Evolutionary conservation across 169 alveolate species (phyloP).

Genomic region (Cyclospora cayetanensis): DNA sequence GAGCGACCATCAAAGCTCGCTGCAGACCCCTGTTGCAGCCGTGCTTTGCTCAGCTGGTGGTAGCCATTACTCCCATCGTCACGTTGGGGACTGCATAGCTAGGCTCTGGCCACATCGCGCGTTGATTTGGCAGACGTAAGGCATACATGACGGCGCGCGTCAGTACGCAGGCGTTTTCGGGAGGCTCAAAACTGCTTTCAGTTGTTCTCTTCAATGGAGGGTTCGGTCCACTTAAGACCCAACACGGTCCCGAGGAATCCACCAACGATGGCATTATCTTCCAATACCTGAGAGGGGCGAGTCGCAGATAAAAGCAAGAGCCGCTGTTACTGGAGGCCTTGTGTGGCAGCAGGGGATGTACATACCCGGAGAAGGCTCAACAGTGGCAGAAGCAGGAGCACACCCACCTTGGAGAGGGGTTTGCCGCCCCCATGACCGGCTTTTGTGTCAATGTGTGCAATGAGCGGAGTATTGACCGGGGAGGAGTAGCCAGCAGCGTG

Average conservation of each 20-base stretch:
- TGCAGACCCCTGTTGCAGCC: too few species aligned
- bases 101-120: too few species aligned
- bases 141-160: too few species aligned
- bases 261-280: conserved; percentile 15
- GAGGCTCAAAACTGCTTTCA: too few species aligned
- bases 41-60: too few species aligned
- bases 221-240: conserved; percentile 32
- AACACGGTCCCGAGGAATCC: conserved; percentile 34
- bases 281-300: conserved; percentile 12
- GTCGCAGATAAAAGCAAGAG: not conserved
- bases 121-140: too few species aligned
- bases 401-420: conserved; percentile 57
- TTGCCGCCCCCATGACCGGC: conserved; percentile 72
- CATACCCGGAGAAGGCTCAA: too few species aligned
- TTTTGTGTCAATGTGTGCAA: conserved; percentile 53
- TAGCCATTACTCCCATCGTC: too few species aligned
- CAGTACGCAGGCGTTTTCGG: too few species aligned
- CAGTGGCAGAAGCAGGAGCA: not conserved
- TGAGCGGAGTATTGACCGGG: conserved; percentile 17
- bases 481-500: conserved; percentile 59
- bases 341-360: not conserved
- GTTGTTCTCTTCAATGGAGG: not conserved
- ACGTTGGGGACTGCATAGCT: too few species aligned
- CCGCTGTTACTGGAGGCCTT: not conserved
- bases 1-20: too few species aligned